Conservation (phyloP, 2,329 filamentous ascomycete genomes). For the Sphaceloma murrayae region DNA sequence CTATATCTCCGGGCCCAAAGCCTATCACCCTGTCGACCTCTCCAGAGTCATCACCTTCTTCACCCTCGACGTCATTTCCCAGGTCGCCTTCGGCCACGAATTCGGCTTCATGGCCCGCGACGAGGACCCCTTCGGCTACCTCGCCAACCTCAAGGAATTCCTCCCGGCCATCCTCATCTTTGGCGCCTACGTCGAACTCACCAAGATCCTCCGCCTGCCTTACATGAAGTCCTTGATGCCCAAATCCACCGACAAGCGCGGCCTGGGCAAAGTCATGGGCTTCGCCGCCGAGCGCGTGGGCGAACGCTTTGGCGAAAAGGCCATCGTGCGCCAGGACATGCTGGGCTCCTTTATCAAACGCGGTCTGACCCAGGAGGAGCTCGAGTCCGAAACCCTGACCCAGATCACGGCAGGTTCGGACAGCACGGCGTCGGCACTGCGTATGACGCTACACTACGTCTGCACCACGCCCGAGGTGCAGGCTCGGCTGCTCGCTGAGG, state of each 20-base stretch:
- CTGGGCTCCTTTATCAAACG: constrained; percentile 43
- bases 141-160: constrained; percentile 36
- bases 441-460: constrained; percentile 45
- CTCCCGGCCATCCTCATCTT: constrained; percentile 39
- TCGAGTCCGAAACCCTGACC: constrained; percentile 36
- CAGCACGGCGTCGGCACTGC: constrained; percentile 47
- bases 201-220: constrained; percentile 34
- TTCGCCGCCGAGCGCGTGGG: constrained; percentile 40
- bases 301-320: constrained; percentile 38
- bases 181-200: constrained; percentile 35
- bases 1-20: constrained; percentile 28
- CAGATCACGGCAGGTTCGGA: constrained; percentile 49
- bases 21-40: constrained; percentile 30
- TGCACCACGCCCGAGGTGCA: constrained; percentile 43
- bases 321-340: constrained; percentile 43
- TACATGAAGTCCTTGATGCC: constrained; percentile 37
- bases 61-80: constrained; percentile 35
- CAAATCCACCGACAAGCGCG: constrained; percentile 38
- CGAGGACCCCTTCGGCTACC: constrained; percentile 41
- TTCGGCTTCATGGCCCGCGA: constrained; percentile 44
- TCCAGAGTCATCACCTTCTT: constrained; percentile 32
- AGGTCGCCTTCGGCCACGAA: constrained; percentile 34
- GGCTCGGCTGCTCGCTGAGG: constrained; percentile 38
- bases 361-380: constrained; percentile 34
- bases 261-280: constrained; percentile 32